Evolutionary conservation across 139 green algal species (phyloP), one percentile per base, ranked within the genome.

Genomic region (Bryopsis sp.): DNA sequence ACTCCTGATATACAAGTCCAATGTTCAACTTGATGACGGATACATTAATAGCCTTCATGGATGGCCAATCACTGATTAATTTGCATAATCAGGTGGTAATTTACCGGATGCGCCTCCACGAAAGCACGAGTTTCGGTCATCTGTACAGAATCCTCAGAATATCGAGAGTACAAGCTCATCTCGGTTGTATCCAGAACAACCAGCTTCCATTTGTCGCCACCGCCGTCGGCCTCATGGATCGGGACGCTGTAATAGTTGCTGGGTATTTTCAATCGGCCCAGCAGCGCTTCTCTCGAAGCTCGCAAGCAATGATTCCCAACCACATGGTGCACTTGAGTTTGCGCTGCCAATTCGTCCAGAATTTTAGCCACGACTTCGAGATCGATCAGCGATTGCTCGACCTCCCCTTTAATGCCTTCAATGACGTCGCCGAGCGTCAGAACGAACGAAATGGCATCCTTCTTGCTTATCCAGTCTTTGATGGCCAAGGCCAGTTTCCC

Each of bases 131-230:
- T 61, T 32, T 61, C 8, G 8, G 6, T 6, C 5, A 35, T 61
- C 19, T 61, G 50, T 35, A 8, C 8, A 11, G 15, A 22, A 35
- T 26, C 50, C 50, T 61, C 6, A 61, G 33, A 47, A 5, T 31
- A 47, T 15, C 59, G 7, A 32, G 50, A 22, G 33, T 61, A 26
- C 6, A 28, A 35, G 8, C 50, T 26, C 29, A 67, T 43, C 11
- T 67, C 59, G 33, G 29, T 67, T 11, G 31, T 67, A 24, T 67
- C 33, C 6, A 67, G 59, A 24, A 47, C 34, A 15, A 67, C 19
- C 59, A 67, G 31, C 31, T 19, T 67, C 59, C 59, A 67, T 61
- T 32, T n/a, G n/a, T n/a, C n/a, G n/a, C n/a, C n/a, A n/a, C n/a
- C n/a, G 43, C 43, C 43, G 19, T 11, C 15, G 15, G 43, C 59